These are phyloP conservation scores for Alternaria atra DNA, from an alignment of 2,329 filamentous ascomycete species.

Conservation along the genomic window DNA sequence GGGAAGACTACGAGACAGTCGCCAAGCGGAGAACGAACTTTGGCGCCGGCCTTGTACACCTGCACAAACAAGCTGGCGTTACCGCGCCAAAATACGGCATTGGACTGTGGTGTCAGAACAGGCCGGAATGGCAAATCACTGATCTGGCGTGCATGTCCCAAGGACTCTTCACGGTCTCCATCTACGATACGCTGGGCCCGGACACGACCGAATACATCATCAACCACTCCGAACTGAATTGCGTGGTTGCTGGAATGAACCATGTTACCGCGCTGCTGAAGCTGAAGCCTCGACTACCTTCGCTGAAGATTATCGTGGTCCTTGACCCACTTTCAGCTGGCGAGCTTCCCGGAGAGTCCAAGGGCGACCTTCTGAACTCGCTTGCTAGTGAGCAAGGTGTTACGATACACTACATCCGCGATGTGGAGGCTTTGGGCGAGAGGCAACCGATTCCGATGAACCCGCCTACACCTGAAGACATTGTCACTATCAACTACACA, in stretches of 20 bases:
- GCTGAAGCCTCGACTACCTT: constrained; percentile 77
- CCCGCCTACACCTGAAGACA: constrained; percentile 76
- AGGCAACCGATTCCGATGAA: constrained; percentile 74
- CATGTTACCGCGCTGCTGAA: constrained; percentile 85
- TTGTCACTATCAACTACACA: constrained; percentile 91
- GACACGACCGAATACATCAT: constrained; percentile 95
- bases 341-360: constrained; percentile 79
- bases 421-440: constrained; percentile 83
- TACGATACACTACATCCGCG: constrained; percentile 77
- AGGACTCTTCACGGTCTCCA: constrained; percentile 85
- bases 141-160: constrained; percentile 90
- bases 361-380: constrained; percentile 77
- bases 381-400: constrained; percentile 79
- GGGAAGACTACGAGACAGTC: constrained; percentile 84
- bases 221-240: constrained; percentile 81
- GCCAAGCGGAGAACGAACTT: constrained; percentile 81
- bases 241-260: constrained; percentile 79
- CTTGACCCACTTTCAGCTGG: constrained; percentile 83
- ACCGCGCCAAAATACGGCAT: constrained; percentile 72
- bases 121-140: constrained; percentile 87
- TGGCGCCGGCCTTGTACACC: constrained; percentile 82
- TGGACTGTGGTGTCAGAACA: constrained; percentile 86
- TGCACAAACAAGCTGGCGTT: constrained; percentile 78
- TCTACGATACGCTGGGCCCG: constrained; percentile 94
- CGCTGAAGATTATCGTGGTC: constrained; percentile 86